Conservation (phyloP, 1,139 yeast species). For the Taphrina confusa region DNA sequence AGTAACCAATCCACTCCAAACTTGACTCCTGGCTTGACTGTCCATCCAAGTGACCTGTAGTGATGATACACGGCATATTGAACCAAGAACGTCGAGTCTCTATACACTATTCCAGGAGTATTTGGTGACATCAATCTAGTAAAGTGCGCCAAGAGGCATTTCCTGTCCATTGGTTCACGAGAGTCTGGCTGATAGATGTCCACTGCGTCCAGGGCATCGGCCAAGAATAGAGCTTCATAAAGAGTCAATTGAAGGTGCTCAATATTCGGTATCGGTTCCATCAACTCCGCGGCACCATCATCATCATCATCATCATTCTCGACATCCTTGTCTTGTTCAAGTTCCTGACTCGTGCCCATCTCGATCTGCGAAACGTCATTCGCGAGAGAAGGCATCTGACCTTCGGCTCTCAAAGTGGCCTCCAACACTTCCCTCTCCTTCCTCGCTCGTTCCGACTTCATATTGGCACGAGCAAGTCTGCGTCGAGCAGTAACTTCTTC, state of each 20-base stretch:
- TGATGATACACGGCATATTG: conserved; percentile 81
- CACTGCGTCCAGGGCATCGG: conserved; percentile 55
- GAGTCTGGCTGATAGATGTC: conserved; percentile 41
- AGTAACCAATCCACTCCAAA: conserved; percentile 81
- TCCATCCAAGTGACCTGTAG: conserved; percentile 89
- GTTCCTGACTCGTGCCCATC: not conserved
- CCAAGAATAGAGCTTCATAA: conserved; percentile 70
- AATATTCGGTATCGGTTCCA: conserved; percentile 48
- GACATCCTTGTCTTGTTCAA: conserved; percentile 22
- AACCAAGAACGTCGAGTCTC: conserved; percentile 52
- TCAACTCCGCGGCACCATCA: not conserved
- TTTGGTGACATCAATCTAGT: not conserved
- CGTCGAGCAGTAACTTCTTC: conserved; percentile 79
- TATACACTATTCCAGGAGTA: conserved; percentile 37
- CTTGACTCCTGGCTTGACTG: conserved; percentile 86
- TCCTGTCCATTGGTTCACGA: conserved; percentile 36
- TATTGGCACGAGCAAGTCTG: conserved; percentile 68
- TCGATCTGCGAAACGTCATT: not conserved
- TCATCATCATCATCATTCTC: conserved; percentile 36
- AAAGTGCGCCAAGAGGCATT: not conserved
- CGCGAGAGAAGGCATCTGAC: conserved; percentile 18
- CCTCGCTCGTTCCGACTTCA: conserved; percentile 59
- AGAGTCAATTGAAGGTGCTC: conserved; percentile 77
- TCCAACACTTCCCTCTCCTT: conserved; percentile 46
- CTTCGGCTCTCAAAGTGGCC: conserved; percentile 39